phyloP scores from a whole-genome alignment of 1,139 yeast genomes.

The Pichia kudriavzevii region DNA sequence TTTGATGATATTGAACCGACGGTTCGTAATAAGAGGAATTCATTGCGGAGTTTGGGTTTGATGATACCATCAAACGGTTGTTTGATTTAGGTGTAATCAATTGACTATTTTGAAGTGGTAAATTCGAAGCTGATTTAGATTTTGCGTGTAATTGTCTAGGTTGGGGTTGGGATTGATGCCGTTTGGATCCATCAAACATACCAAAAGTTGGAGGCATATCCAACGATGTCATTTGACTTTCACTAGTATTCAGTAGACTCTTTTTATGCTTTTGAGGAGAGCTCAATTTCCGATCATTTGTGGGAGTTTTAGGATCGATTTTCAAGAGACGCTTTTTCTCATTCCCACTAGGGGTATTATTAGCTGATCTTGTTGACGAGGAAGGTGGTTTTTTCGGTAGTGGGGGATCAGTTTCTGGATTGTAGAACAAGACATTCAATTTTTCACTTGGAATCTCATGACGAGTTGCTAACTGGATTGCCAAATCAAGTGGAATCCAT shows the following conservation, averaged over 20 bases:
- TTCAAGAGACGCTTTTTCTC: slow-evolving; percentile 7
- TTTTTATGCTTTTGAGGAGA: slow-evolving; percentile 7
- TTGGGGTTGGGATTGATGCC: slow-evolving; percentile 8
- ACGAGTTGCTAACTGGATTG: slow-evolving; percentile 40
- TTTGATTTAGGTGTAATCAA: slow-evolving; percentile 1
- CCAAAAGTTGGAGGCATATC: slow-evolving; percentile 18
- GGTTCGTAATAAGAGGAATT: slow-evolving; percentile 1
- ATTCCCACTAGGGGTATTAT: neutral
- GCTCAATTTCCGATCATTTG: slow-evolving; percentile 11
- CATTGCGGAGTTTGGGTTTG: slow-evolving; percentile 1
- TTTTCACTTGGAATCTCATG: slow-evolving; percentile 40
- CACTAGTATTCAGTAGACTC: neutral
- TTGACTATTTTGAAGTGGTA: neutral
- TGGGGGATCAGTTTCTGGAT: slow-evolving; percentile 23
- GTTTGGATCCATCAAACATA: slow-evolving; percentile 7
- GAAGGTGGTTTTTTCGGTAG: slow-evolving; percentile 17
- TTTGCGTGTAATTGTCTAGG: slow-evolving; percentile 3
- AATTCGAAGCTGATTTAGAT: slow-evolving; percentile 6
- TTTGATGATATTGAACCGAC: slow-evolving; percentile 4
- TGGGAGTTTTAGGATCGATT: slow-evolving; percentile 1
- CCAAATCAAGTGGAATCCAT: slow-evolving; percentile 47
- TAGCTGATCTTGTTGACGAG: neutral
- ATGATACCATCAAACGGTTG: neutral
- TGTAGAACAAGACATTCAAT: slow-evolving; percentile 31
- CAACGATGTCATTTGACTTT: neutral